phyloP scores from a whole-genome alignment of 2,329 filamentous ascomycete genomes.

The Pseudogymnoascus sp. region DNA sequence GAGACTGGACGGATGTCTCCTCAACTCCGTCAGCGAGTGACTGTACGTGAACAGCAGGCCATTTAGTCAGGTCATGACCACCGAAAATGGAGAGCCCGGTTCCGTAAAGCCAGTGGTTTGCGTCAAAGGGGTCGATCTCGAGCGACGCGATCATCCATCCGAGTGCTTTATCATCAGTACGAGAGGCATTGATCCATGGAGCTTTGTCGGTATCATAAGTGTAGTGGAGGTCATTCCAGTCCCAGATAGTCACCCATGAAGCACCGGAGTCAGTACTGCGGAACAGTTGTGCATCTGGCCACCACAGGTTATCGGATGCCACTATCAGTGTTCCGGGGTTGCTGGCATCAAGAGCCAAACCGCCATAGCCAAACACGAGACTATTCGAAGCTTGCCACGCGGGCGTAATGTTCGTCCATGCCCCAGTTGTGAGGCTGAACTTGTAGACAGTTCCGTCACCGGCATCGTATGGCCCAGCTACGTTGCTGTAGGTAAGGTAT shows the following conservation, averaged over 20 bases:
- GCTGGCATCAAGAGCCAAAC: conserved; percentile 45
- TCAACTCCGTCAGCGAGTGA: conserved; percentile 49
- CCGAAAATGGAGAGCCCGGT: conserved; percentile 50
- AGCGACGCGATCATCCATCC: conserved; percentile 57
- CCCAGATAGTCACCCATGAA: conserved; percentile 43
- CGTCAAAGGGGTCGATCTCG: conserved; percentile 51
- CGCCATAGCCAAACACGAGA: conserved; percentile 49
- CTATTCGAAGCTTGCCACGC: conserved; percentile 34
- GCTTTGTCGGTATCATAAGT: conserved; percentile 40
- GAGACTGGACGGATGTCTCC: conserved; percentile 43
- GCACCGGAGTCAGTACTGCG: conserved; percentile 47
- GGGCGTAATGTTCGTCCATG: conserved; percentile 52
- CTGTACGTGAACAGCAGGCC: conserved; percentile 43
- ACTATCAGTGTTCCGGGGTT: conserved; percentile 51
- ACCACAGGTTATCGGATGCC: conserved; percentile 52
- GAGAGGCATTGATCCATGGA: conserved; percentile 47
- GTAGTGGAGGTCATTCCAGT: conserved; percentile 43
- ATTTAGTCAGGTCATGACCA: conserved; percentile 47
- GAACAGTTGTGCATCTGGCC: conserved; percentile 50
- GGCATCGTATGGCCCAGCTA: conserved; percentile 51
- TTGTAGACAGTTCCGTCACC: conserved; percentile 45
- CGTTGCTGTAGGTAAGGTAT: conserved; percentile 49
- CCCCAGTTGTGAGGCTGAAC: conserved; percentile 42
- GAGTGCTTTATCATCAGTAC: conserved; percentile 36
- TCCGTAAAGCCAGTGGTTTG: conserved; percentile 54